Base-by-base conservation (phyloP, 2,329 filamentous ascomycete species). In the Penicillium sp. region DNA sequence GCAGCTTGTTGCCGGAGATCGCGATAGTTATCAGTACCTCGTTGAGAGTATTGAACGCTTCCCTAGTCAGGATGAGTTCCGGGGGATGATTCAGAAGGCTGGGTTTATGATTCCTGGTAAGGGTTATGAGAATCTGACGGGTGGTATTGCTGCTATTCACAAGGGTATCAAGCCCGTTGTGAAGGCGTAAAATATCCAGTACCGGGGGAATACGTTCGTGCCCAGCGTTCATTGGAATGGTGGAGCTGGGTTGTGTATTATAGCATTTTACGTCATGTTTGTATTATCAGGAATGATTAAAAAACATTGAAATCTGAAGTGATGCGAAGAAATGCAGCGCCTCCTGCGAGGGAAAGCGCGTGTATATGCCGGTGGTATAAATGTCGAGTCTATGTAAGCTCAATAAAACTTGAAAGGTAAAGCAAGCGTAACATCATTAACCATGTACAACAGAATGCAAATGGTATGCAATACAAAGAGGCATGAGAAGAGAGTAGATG, bases 41-140 rank as follows among this genome's bases (percentile, higher is more conserved):
- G 94, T 99, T 9, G 94, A 99, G 80, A 96, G 92, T 72, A 99
- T 99, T 71, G 92, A 96, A 74, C 79, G 83, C 43, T 97, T 97
- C 69, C 95, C 94, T 0, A 87, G 79, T 61, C 95, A 99, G 77
- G 81, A 85, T 46, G 85, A 90, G 60, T 99, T 95, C 68, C 82
- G 86, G 58, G 80, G 83, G 30, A 75, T 75, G 73, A 75, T 75
- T 53, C 69, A 72, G 57, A 68, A 70, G 55, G 92, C 90, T 3
- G 92, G 92, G 1, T 99, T 99, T 67, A 77, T 88, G 57, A 84
- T 95, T 39, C 90, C 89, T 1, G 91, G 88, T 1, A 74, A 84
- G 46, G 90, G 89, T 0, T 99, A 89, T 74, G 92, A 97, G 77
- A 87, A 99, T 70, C 72, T 99, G 68, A 96, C 90, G 0, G 86